Conservation (phyloP, 2,329 filamentous ascomycete species). For the Claviceps sorghi region DNA sequence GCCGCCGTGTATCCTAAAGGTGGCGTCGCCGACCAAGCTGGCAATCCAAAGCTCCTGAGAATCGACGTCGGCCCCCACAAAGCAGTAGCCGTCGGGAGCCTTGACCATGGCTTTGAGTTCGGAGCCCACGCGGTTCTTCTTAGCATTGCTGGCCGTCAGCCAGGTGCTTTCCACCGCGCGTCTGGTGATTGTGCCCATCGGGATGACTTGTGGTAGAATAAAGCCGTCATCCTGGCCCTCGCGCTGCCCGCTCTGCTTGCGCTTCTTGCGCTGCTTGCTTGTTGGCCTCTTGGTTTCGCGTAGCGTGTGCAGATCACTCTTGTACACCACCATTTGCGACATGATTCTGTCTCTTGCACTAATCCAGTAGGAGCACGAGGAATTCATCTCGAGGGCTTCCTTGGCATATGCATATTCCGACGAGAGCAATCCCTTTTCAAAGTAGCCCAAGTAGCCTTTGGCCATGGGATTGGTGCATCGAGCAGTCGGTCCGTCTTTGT, state of each 20-base stretch:
- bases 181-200: constrained; percentile 94
- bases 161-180: constrained; percentile 95
- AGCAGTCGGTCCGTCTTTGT: constrained; percentile 82
- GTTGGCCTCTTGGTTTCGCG: constrained; percentile 3
- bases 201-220: constrained; percentile 89
- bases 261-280: constrained; percentile 7
- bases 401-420: constrained; percentile 86
- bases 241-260: constrained; percentile 7
- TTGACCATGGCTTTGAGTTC: constrained; percentile 95
- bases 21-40: constrained; percentile 82
- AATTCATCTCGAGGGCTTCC: constrained; percentile 95
- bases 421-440: constrained; percentile 74
- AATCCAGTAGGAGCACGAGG: constrained; percentile 98
- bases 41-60: constrained; percentile 98
- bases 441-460: constrained; percentile 80
- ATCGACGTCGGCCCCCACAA: constrained; percentile 94
- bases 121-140: constrained; percentile 87
- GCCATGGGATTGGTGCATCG: constrained; percentile 79
- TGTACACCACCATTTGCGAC: constrained; percentile 89
- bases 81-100: constrained; percentile 77
- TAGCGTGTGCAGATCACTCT: constrained; percentile 38
- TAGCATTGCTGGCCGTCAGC: constrained; percentile 95
- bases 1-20: constrained; percentile 87
- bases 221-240: constrained; percentile 40
- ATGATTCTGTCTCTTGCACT: constrained; percentile 84